Evolutionary conservation across 148 eudicot genomes (phyloP).

Genomic region (Vaccinium myrtillus): DNA sequence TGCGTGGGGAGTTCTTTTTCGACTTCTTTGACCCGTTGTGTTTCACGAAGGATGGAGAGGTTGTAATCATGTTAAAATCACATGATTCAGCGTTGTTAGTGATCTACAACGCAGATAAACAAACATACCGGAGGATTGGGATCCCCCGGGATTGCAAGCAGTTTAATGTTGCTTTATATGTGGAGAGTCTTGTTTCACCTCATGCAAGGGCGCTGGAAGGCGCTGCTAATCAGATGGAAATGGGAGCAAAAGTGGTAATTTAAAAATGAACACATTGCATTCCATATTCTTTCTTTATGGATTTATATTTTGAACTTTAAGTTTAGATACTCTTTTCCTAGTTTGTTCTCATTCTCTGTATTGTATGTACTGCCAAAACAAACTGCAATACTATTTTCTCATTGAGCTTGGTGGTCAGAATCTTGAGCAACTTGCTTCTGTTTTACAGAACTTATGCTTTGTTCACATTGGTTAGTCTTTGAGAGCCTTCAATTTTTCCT

Average conservation of each 20-base stretch:
- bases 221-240: neutral
- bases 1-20: neutral
- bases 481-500: too few species aligned
- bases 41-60: neutral
- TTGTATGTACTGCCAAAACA: too few species aligned
- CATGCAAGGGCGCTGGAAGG: neutral
- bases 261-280: too few species aligned
- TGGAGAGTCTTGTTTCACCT: conserved; percentile 5
- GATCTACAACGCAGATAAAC: neutral
- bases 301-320: too few species aligned
- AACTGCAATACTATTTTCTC: too few species aligned
- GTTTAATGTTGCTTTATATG: neutral
- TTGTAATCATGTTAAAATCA: neutral
- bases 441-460: too few species aligned
- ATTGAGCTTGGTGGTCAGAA: too few species aligned
- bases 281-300: neutral
- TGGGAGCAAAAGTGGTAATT: too few species aligned
- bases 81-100: neutral
- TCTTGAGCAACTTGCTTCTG: too few species aligned
- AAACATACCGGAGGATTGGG: neutral
- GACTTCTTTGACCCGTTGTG: neutral
- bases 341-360: neutral
- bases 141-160: neutral
- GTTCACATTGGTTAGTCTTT: too few species aligned
- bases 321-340: neutral